Base-by-base conservation (phyloP, 2,329 filamentous ascomycete genomes). In the Diplodia intermedia region DNA sequence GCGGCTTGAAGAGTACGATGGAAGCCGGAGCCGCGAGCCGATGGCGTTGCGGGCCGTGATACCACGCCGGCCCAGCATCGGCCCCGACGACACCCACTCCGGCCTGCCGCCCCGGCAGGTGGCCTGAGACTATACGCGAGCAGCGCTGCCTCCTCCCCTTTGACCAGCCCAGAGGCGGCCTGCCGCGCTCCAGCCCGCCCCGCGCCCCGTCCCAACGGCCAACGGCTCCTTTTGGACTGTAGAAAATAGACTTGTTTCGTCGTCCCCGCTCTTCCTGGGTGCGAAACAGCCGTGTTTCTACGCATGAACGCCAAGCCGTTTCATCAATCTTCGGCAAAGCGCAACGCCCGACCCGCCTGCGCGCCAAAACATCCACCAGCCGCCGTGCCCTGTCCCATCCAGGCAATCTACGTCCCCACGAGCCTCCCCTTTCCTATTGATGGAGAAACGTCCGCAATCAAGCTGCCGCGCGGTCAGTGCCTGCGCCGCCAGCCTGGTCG, bases 1-100 rank as follows among this genome's bases (percentile, higher is more conserved):
- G 75, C 72, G 18, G 36, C 50, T 38, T 67, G 60, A 63, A n/a
- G 11, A 63, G 31, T 9, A 23, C 8, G 57, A 38, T 52, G 29
- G 29, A 63, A 7, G 12, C 47, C 57, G 57, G 57, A 50, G 57
- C 47, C 50, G 40, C 57, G 60, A 63, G 60, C 60, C 60, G 60
- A 61, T 40, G 60, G 60, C 60, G 47, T 52, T 38, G 60, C 60
- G 60, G 60, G 60, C 60, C 60, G 60, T 31, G 6, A 33, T 53
- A 50, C 60, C 60, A 23, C 8, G 57, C 56, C 26, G 56, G 14
- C 12, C n/a, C 57, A 33, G 57, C 57, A 36, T 50, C 38, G 53
- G 18, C 31, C 15, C 57, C 54, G 33, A 36, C 18, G 18, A 38
- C 33, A 18, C 54, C n/a, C 33, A 38, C 31, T 11, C 18, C 53